Conservation (phyloP, 73 alveolate genomes). For the Paramecium sexaurelia region DNA sequence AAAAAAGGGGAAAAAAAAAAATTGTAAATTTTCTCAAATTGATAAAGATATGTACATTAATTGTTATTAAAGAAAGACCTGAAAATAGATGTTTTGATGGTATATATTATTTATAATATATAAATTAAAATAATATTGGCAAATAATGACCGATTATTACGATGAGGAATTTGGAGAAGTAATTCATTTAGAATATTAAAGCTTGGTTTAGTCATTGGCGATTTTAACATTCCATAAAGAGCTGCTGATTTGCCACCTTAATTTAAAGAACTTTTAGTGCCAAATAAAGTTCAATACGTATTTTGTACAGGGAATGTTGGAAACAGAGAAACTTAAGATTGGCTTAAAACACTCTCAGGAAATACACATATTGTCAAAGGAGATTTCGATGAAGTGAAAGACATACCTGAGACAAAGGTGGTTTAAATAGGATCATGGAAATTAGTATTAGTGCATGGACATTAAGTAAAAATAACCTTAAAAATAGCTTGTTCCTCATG, state of each 20-base stretch:
- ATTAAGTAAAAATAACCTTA: constrained; percentile 70
- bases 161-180: constrained; percentile 44
- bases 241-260: constrained; percentile 87
- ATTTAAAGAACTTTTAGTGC: constrained; percentile 83
- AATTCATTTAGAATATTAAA: constrained; percentile 44
- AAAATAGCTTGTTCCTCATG: constrained; percentile 89
- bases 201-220: constrained; percentile 90
- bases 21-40: too few relatives aligned
- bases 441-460: constrained; percentile 94
- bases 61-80: too few relatives aligned
- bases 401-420: constrained; percentile 86
- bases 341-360: constrained; percentile 79
- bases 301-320: constrained; percentile 93
- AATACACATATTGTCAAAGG: constrained; percentile 92
- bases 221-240: constrained; percentile 93
- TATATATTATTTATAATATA: too few relatives aligned
- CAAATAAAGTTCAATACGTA: constrained; percentile 89
- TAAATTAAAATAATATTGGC: too few relatives aligned
- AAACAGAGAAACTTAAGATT: constrained; percentile 89
- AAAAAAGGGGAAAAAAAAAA: too few relatives aligned
- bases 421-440: constrained; percentile 92
- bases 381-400: constrained; percentile 88
- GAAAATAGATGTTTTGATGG: too few relatives aligned
- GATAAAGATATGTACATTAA: too few relatives aligned
- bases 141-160: background rate